Evolutionary conservation across 2,329 filamentous ascomycete species (phyloP).

Genomic region (Apiospora phragmitis): DNA sequence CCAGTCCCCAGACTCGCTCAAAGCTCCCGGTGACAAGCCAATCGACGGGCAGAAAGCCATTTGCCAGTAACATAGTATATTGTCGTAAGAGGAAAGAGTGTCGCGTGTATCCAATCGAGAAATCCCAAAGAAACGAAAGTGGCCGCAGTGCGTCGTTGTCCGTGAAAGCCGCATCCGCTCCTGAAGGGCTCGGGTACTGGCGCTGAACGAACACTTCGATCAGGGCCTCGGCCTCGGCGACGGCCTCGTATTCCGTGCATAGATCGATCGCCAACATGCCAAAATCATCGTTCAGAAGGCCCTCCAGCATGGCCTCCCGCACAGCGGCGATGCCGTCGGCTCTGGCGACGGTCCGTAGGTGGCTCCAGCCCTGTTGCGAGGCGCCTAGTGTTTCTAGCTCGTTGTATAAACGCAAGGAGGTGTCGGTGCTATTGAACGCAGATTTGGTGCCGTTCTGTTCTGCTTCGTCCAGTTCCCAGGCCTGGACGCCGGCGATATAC

Average conservation of each 20-base stretch:
- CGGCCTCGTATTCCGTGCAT: constrained; percentile 37
- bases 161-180: constrained; percentile 30
- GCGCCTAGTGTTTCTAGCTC: constrained; percentile 47
- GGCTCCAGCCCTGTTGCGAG: constrained; percentile 43
- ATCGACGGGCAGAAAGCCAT: constrained; percentile 36
- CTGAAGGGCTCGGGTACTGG: constrained; percentile 37
- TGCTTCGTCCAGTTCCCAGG: constrained; percentile 39
- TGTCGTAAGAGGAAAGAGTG: constrained; percentile 37
- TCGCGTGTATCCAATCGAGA: constrained; percentile 31
- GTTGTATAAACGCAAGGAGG: constrained; percentile 47
- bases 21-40: constrained; percentile 48
- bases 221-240: constrained; percentile 42
- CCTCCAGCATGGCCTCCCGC: constrained; percentile 40
- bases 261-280: constrained; percentile 42
- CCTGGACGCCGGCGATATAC: constrained; percentile 47
- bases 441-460: constrained; percentile 38
- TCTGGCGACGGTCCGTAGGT: constrained; percentile 45
- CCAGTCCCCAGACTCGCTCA: constrained; percentile 39
- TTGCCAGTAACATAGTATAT: constrained; percentile 36
- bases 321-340: constrained; percentile 48
- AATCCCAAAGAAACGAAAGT: constrained; percentile 36
- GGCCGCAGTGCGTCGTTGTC: constrained; percentile 29
- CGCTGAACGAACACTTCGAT: constrained; percentile 36
- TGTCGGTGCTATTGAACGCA: constrained; percentile 35
- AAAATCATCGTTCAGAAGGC: constrained; percentile 42